A percentile compares a stretch with the other conserved stretches of the same genome.
Evolutionary conservation across 148 eudicot species (phyloP).

Genomic region (Nyssa sinensis): DNA sequence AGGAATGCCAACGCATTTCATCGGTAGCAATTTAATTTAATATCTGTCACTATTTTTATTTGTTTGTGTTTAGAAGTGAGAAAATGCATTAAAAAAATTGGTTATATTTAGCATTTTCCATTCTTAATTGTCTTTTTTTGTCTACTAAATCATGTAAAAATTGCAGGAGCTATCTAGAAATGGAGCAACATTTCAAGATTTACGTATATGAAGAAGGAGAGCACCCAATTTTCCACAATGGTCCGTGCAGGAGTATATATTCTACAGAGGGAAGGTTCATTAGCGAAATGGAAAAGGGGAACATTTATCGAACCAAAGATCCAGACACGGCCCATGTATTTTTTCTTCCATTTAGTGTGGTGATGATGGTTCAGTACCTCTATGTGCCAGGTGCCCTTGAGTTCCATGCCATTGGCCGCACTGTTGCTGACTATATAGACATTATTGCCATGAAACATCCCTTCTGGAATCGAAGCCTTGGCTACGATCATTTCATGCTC

Average conservation of each 20-base stretch:
- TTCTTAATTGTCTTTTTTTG: background rate
- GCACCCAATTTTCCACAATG: constrained; percentile 36
- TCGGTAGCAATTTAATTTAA: constrained; percentile 32
- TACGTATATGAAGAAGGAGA: constrained; percentile 42
- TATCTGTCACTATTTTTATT: too few relatives aligned
- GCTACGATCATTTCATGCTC: constrained; percentile 41
- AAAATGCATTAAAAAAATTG: too few relatives aligned
- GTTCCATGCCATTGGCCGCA: constrained; percentile 13
- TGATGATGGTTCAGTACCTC: constrained; percentile 29
- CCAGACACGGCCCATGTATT: constrained; percentile 34
- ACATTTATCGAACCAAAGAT: constrained; percentile 15
- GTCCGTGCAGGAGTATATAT: constrained; percentile 23
- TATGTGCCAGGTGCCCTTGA: constrained; percentile 27
- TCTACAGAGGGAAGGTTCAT: constrained; percentile 29
- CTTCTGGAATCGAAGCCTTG: constrained; percentile 40
- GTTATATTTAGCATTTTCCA: too few relatives aligned
- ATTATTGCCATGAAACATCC: constrained; percentile 24
- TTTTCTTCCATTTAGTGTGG: constrained; percentile 40
- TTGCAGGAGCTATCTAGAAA: constrained; percentile 60
- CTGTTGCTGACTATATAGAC: constrained; percentile 21
- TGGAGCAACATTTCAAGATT: constrained; percentile 44
- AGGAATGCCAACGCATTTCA: constrained; percentile 42
- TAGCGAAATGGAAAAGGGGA: constrained; percentile 16
- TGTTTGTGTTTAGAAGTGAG: too few relatives aligned
- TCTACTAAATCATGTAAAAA: background rate